phyloP scores from a whole-genome alignment of 345 rosid species.

The Aegle marmelos region DNA sequence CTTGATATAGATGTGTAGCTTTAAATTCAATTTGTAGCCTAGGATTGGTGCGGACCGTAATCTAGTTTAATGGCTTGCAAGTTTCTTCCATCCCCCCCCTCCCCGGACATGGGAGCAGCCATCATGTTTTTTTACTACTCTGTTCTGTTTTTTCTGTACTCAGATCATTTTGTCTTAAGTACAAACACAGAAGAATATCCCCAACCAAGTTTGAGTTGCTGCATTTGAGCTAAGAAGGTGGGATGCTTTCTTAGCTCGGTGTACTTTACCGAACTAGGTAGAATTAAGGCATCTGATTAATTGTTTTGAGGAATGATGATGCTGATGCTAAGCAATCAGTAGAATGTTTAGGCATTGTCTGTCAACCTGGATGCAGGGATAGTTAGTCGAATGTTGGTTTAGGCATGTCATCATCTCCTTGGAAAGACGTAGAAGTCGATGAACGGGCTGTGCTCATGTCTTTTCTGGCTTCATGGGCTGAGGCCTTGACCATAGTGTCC shows the following conservation, averaged over 20 bases:
- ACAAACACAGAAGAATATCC: background rate
- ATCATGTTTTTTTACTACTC: background rate
- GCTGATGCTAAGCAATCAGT: background rate
- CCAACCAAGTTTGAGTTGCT: background rate
- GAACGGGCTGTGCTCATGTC: too few species aligned
- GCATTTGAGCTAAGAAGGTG: too few species aligned
- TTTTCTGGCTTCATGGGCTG: too few species aligned
- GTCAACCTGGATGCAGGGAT: too few species aligned
- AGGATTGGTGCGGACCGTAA: background rate
- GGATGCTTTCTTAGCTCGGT: too few species aligned
- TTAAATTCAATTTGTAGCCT: background rate
- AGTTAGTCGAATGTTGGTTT: too few species aligned
- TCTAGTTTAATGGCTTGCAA: background rate
- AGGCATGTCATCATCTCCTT: too few species aligned
- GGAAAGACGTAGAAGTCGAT: too few species aligned
- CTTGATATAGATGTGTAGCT: background rate
- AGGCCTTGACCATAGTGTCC: too few species aligned
- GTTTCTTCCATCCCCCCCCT: background rate
- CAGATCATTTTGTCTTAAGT: background rate
- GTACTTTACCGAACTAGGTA: background rate
- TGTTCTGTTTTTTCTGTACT: background rate
- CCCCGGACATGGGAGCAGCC: background rate
- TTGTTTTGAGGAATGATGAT: background rate
- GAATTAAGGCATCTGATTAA: background rate
- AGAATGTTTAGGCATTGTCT: too few species aligned